Conservation (phyloP, 228 moss, liverwort and hornwort genomes). For the Sphagnum magellanicum region DNA sequence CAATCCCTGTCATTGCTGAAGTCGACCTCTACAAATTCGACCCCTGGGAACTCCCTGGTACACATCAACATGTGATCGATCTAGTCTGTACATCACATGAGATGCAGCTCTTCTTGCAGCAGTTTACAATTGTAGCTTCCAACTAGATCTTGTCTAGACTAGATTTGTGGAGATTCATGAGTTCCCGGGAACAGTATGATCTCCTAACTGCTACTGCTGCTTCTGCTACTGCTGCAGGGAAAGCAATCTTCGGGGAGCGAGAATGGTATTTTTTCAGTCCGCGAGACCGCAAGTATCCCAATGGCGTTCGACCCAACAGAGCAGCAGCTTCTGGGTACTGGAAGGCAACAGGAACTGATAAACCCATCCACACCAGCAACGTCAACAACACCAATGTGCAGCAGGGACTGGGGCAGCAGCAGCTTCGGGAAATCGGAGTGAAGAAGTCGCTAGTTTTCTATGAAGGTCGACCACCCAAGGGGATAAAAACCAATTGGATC, state of each 20-base stretch:
- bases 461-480: conserved; percentile 24
- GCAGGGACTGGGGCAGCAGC: neutral
- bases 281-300: conserved; percentile 74
- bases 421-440: conserved; percentile 29
- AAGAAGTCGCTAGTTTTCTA: conserved; percentile 53
- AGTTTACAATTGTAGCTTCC: neutral
- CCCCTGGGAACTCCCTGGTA: neutral
- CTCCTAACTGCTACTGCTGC: neutral
- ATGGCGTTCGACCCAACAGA: conserved; percentile 67
- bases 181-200: neutral
- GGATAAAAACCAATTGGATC: conserved; percentile 41
- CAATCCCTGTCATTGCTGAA: neutral
- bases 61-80: neutral
- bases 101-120: neutral
- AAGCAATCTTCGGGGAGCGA: conserved; percentile 36
- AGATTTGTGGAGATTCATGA: neutral
- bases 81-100: neutral
- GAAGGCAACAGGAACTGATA: conserved; percentile 84
- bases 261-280: conserved; percentile 78
- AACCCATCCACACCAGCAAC: conserved; percentile 20
- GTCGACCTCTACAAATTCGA: neutral
- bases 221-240: neutral
- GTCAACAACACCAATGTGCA: too few relatives aligned
- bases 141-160: neutral
- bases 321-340: conserved; percentile 74